Base-by-base conservation (phyloP, 1,139 yeast genomes). In the Sugiyamaella grinbergsii region DNA sequence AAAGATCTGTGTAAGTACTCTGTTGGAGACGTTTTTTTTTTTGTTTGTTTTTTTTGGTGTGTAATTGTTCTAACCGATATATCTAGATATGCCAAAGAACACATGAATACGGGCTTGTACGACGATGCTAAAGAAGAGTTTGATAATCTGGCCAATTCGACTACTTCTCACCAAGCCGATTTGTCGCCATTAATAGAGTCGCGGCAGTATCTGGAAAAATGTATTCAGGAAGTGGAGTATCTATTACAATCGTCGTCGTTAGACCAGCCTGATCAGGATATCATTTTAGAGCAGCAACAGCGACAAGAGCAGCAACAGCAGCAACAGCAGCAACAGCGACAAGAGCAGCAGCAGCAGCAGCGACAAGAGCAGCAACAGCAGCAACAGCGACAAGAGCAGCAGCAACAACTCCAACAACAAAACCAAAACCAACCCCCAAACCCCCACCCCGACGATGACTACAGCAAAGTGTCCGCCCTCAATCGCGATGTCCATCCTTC, bases 171-270 rank as follows among this genome's bases (percentile, higher is more conserved):
- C 15, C 39, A 32, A 22, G 52, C 61, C 8, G 70, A 65, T 39
- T 39, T 66, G 38, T 40, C 59, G 2, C 66, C 65, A 2, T 54
- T 69, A 19, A 59, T 64, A 15, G 66, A 63, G 47, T 61, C 71
- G 2, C 53, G 70, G 4, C 59, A 61, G 48, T 65, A 64, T 47
- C 59, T 69, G n/a, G 70, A 66, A 40, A 62, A 62, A 48, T 68
- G 72, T 53, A 60, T 69, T 15, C 66, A 65, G 37, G 72, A 69
- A 46, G 70, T 69, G 18, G 67, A 66, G 32, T 64, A 62, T 43
- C 52, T 69, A 50, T 58, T 69, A 24, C 69, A 67, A 50, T 51
- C 65, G 5, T 58, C 66, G 1, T 55, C 55, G 20, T 45, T 58
- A 7, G 61, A 57, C 11, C 55, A 47, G 18, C 56, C 50, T 18